phyloP scores from a whole-genome alignment of 495 filamentous ascomycete genomes.

The Paragyromitra xinjiangensis region DNA sequence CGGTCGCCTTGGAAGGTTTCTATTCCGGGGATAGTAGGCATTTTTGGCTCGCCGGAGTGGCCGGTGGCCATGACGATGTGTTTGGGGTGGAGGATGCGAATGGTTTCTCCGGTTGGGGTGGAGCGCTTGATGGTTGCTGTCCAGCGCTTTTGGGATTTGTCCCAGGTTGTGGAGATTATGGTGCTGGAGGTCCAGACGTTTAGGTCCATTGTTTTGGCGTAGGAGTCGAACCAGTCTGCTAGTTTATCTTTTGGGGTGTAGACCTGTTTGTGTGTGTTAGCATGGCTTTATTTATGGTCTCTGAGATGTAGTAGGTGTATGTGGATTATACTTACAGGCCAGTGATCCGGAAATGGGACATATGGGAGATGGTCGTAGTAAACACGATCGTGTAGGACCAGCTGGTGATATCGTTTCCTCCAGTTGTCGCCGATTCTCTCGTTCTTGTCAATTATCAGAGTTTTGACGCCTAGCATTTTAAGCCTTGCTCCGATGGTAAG shows the following conservation, averaged over 20 bases:
- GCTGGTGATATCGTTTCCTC: constrained; percentile 71
- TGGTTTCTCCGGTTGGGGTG: constrained; percentile 60
- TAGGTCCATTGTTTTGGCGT: constrained; percentile 76
- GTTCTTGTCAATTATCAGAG: constrained; percentile 73
- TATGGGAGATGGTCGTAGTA: constrained; percentile 83
- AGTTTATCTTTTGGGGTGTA: constrained; percentile 85
- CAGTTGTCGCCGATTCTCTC: constrained; percentile 78
- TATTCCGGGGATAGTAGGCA: constrained; percentile 71
- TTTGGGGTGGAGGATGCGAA: constrained; percentile 69
- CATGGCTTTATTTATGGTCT: not conserved
- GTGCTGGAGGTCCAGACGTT: constrained; percentile 75
- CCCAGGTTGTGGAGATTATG: constrained; percentile 65
- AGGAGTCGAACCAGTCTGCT: constrained; percentile 79
- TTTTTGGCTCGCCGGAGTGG: constrained; percentile 73
- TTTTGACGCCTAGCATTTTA: constrained; percentile 72
- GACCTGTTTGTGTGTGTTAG: constrained; percentile 46
- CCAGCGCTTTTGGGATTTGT: constrained; percentile 68
- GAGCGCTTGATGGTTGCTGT: constrained; percentile 66
- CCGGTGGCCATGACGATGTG: constrained; percentile 79
- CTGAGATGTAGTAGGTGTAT: not conserved
- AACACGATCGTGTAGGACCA: constrained; percentile 78
- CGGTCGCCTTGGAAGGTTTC: constrained; percentile 68
- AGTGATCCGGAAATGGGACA: constrained; percentile 71
- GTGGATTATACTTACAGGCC: constrained; percentile 62
- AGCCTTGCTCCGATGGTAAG: constrained; percentile 74